Evolutionary conservation across 257 asterid genomes (phyloP).

Genomic region (Scutellaria galericulata): DNA sequence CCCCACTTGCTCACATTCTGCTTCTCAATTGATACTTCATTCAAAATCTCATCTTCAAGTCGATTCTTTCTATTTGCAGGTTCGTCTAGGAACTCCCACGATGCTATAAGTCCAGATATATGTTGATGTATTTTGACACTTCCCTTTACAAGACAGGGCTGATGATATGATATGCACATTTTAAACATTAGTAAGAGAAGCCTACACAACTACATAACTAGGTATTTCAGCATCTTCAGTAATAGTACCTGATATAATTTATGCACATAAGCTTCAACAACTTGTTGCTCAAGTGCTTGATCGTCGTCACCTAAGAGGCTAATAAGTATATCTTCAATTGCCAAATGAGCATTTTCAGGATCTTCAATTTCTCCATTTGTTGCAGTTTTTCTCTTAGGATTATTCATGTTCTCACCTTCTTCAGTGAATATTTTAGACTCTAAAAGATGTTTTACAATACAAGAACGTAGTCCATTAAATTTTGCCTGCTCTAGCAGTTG

Average conservation of each 20-base stretch:
- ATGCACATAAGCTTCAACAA: slow-evolving; percentile 93
- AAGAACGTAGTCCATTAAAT: slow-evolving; percentile 95
- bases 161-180: slow-evolving; percentile 36
- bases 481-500: slow-evolving; percentile 96
- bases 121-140: slow-evolving; percentile 99
- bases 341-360: slow-evolving; percentile 93
- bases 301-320: slow-evolving; percentile 98
- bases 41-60: slow-evolving; percentile 44
- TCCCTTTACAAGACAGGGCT: slow-evolving; percentile 96
- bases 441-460: slow-evolving; percentile 95
- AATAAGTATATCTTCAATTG: slow-evolving; percentile 97
- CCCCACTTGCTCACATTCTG: slow-evolving; percentile 84
- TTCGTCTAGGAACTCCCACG: slow-evolving; percentile 92
- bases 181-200: slow-evolving; percentile 34
- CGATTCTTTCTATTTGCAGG: slow-evolving; percentile 59
- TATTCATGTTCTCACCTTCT: slow-evolving; percentile 97
- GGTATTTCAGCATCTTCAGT: slow-evolving; percentile 13
- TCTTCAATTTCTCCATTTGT: slow-evolving; percentile 96
- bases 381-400: slow-evolving; percentile 97
- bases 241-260: slow-evolving; percentile 88
- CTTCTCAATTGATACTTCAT: slow-evolving; percentile 53
- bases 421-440: slow-evolving; percentile 99
- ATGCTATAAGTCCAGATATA: slow-evolving; percentile 94
- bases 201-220: background rate
- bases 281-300: slow-evolving; percentile 97